A percentile compares a stretch with the other conserved stretches of the same genome.
These are phyloP conservation scores for Sphagnum magellanicum DNA, from an alignment of 228 moss, liverwort and hornwort genomes.

Conservation along the genomic window DNA sequence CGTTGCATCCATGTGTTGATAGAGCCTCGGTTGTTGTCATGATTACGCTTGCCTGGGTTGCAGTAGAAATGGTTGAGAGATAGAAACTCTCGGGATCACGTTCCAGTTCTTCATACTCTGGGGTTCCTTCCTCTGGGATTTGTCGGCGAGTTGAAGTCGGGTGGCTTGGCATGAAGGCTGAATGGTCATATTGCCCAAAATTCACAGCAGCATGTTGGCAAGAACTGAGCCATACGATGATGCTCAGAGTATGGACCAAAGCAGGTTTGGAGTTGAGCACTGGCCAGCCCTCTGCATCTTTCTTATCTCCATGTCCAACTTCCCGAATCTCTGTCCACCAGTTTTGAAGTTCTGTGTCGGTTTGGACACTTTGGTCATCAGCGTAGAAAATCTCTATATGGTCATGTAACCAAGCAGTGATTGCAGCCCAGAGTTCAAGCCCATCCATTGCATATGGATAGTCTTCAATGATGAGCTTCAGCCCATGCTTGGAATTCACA, in stretches of 20 bases:
- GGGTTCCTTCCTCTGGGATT: constrained; percentile 40
- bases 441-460: constrained; percentile 71
- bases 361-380: constrained; percentile 25
- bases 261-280: constrained; percentile 22
- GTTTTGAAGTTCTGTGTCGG: constrained; percentile 60
- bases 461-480: constrained; percentile 57
- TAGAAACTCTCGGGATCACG: constrained; percentile 46
- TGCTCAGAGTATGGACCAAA: constrained; percentile 35
- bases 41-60: constrained; percentile 27
- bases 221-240: constrained; percentile 52
- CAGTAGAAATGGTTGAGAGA: constrained; percentile 26
- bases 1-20: constrained; percentile 53
- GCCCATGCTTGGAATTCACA: constrained; percentile 28
- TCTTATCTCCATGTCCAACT: constrained; percentile 68
- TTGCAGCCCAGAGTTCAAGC: constrained; percentile 65
- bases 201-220: constrained; percentile 69
- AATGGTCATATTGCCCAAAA: constrained; percentile 67
- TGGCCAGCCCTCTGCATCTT: constrained; percentile 56
- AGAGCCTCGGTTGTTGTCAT: constrained; percentile 53
- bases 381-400: constrained; percentile 37
- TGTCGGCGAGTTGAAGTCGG: constrained; percentile 43
- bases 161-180: constrained; percentile 56
- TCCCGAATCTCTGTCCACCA: constrained; percentile 76
- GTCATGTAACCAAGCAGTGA: constrained; percentile 39
- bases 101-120: constrained; percentile 38